Base-by-base conservation (phyloP, 129 eudicot species). In the Flaveria brownii region DNA sequence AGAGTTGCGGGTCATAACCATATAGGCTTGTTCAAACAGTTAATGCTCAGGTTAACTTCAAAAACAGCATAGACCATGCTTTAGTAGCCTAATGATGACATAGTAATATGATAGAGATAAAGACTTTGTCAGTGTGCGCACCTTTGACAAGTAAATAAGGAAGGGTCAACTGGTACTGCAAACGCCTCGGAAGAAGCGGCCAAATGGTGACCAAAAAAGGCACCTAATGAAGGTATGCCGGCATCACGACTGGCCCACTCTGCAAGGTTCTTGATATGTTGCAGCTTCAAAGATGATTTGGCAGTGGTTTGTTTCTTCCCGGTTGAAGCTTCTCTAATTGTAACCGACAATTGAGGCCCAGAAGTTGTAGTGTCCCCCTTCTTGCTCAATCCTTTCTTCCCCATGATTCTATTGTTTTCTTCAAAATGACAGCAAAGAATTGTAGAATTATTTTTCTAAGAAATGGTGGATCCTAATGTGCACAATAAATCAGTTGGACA, bases 61-160 rank as follows among this genome's bases (percentile, higher is more conserved):
- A 17, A 66, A 39, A 17, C 22, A 39, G 50, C 71, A 39, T 2
- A 25, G 11, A 1, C 22, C 54, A 67, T 67, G 72, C 26, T 20
- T 42, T 41, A 42, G 54, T 30, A 18, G 72, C 30, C 54, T 41
- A 42, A 42, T 68, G 15, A 18, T 9, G 4, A 3, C 54, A 68
- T 42, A 12, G 36, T 68, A 43, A 12, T 54, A 43, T 68, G 20
- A 3, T 8, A 36, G 30, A 33, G 64, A 46, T 39, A 50, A 62
- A 56, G 54, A 45, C 54, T 61, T 4, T 15, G 45, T 4, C 45
- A 15, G 45, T 30, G 69, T 2, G 3, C 20, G 69, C 69, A 18
- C 98, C 98, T 88, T 74, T 91, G 86, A 71, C 97, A 93, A 74
- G 81, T 68, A 72, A 93, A 88, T 56, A 87, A 41, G 13, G 97